Evolutionary conservation across 176 grass and related monocot genomes (phyloP), one percentile per base, ranked within the genome.

Genomic region (Eleusine indica): DNA sequence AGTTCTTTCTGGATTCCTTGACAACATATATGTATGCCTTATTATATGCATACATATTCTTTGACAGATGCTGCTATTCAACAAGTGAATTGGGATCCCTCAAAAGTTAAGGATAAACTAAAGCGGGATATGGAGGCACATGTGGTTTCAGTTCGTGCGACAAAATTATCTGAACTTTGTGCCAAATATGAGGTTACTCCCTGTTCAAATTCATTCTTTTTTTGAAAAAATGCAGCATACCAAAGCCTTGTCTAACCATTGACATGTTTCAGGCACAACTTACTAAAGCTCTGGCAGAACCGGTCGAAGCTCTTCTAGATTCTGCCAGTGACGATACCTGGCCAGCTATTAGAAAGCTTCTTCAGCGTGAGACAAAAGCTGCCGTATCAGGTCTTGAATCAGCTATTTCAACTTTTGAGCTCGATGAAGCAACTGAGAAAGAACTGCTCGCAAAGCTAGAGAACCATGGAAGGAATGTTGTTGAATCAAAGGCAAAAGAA

Each of bases 61-160:
- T 78, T 76, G 38, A 61, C 89, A 99, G 97, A 99, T 90, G 93
- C 93, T 86, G 80, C 89, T 85, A 94, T 99, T 80, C 76, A 94
- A 71, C 97, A 96, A 96, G 91, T 92, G 84, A 96, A 86, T 16
- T 99, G 97, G 97, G 88, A 99, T 38, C 80, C 91, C 58, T 96
- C 86, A 16, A 99, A 96, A 92, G 78, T 94, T 76, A 88, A 85
- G 73, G 97, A 99, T 83, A 96, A 99, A 81, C 89, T 99, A 87
- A 89, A 81, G 77, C 89, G 97, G 71, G 97, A 99, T 80, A 92
- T 99, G 65, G 97, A 96, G 28, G 67, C 84, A 3, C 93, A 96
- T 89, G 82, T 94, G 63, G 87, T 78, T 68, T 94, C 91, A 87
- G 97, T 99, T 83, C 81, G 97, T 71, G 76, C 86, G 10, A 78